phyloP scores from a whole-genome alignment of 345 rosid species.

The Carallia pectinifolia region DNA sequence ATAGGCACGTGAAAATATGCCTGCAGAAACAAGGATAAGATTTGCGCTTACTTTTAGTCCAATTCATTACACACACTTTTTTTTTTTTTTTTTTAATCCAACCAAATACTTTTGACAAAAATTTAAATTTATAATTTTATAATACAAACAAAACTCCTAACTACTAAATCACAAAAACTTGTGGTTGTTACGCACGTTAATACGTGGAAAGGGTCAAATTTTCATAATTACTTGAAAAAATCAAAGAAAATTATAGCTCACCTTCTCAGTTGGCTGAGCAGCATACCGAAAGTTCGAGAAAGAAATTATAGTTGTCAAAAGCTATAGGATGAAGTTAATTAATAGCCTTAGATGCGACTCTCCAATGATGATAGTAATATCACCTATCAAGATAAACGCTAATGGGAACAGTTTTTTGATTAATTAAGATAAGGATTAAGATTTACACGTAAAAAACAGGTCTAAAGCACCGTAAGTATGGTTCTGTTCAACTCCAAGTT shows the following conservation, averaged over 20 bases:
- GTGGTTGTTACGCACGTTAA: background rate
- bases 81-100: background rate
- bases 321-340: background rate
- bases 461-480: background rate
- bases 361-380: no score
- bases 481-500: background rate
- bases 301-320: background rate
- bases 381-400: no score
- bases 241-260: background rate
- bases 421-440: no score
- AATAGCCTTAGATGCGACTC: no score
- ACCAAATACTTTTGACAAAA: no score
- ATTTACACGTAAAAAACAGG: background rate
- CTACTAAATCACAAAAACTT: no score
- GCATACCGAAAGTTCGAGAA: background rate
- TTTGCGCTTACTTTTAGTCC: background rate
- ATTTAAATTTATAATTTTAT: no score
- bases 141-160: no score
- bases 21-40: background rate
- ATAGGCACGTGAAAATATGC: background rate
- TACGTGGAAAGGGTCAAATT: no score
- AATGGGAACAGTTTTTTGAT: no score
- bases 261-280: background rate
- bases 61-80: background rate
- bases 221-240: background rate